Evolutionary conservation across 139 green algal species (phyloP).

Genomic region (Chlamydomonas urium): DNA sequence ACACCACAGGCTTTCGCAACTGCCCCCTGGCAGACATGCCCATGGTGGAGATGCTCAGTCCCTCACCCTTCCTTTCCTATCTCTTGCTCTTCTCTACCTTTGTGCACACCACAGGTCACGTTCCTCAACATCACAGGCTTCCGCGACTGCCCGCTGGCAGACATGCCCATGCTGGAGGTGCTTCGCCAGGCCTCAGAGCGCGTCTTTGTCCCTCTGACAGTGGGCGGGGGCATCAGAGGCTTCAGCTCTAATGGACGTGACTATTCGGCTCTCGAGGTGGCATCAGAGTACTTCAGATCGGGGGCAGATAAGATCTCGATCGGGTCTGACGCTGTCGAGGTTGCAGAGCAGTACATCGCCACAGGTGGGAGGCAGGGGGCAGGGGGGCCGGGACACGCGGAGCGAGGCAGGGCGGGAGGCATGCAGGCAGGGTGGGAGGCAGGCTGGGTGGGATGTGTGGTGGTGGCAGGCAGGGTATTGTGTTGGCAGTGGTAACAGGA

Average conservation of each 20-base stretch:
- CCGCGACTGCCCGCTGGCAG: constrained; percentile 86
- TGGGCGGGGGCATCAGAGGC: constrained; percentile 92
- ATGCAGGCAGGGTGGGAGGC: no score
- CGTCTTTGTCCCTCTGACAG: constrained; percentile 97
- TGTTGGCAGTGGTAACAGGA: no score
- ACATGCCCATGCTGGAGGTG: constrained; percentile 97
- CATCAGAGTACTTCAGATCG: constrained; percentile 92
- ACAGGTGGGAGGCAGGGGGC: constrained; percentile 3
- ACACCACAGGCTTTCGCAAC: constrained; percentile 94
- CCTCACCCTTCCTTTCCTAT: no score
- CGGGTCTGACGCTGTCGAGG: constrained; percentile 83
- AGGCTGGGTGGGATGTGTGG: no score
- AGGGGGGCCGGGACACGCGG: no score
- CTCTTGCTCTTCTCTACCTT: no score
- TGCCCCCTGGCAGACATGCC: constrained; percentile 89
- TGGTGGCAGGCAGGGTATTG: no score
- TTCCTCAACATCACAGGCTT: constrained; percentile 99
- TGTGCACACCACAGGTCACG: constrained; percentile 71
- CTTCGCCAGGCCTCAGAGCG: constrained; percentile 74
- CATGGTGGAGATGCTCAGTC: constrained; percentile 96
- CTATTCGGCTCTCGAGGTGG: constrained; percentile 90
- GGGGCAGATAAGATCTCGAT: constrained; percentile 98
- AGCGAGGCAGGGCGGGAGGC: no score
- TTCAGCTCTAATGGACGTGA: constrained; percentile 71
- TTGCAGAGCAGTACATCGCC: constrained; percentile 30